Conservation (phyloP, 2,329 filamentous ascomycete genomes). For the Chrysoporthe deuterocubensis region DNA sequence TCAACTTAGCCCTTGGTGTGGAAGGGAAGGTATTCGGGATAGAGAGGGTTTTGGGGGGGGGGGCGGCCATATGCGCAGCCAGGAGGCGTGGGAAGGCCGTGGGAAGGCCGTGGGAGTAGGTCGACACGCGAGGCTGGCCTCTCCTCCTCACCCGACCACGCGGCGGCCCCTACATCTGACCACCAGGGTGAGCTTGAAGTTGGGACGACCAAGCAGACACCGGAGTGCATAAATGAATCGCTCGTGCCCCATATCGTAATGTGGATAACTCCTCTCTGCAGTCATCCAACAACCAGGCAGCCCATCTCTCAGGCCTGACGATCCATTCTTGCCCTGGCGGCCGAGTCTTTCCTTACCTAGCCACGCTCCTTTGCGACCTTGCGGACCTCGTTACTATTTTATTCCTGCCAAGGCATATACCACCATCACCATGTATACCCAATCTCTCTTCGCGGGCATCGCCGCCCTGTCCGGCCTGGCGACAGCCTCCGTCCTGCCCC, state of each 20-base stretch:
- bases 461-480: background rate
- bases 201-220: background rate
- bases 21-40: background rate
- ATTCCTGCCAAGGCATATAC: background rate
- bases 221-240: background rate
- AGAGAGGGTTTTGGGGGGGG: background rate
- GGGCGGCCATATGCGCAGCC: background rate
- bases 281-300: background rate
- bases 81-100: background rate
- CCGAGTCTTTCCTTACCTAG: background rate
- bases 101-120: background rate
- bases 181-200: background rate
- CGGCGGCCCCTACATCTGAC: background rate
- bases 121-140: slow-evolving; percentile 3
- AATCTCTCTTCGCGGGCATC: background rate
- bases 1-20: background rate
- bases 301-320: background rate
- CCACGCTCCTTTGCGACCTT: background rate
- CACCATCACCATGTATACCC: slow-evolving; percentile 7
- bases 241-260: background rate
- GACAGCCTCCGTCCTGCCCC: slow-evolving; percentile 11
- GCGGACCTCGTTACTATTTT: background rate
- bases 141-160: background rate
- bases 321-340: background rate
- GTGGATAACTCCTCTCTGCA: background rate